phyloP scores from a whole-genome alignment of 495 filamentous ascomycete species.

The Daldinia loculata region DNA sequence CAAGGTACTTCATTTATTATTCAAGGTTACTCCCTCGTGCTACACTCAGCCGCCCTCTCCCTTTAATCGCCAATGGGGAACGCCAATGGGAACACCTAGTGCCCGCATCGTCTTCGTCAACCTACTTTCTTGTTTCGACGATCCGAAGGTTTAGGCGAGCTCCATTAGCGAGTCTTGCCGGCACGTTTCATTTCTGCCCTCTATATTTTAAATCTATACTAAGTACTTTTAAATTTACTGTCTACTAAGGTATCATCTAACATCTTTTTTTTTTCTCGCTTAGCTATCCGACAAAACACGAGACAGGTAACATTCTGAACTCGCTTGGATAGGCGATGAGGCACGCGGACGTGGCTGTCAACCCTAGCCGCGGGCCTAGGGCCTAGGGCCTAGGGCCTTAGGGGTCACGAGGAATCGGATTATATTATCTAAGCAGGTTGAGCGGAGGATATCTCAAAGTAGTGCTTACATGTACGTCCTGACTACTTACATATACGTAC shows the following conservation, averaged over 20 bases:
- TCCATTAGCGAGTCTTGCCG: conserved; percentile 39
- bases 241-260: conserved; percentile 8
- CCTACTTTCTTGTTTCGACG: conserved; percentile 43
- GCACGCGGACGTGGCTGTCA: background rate
- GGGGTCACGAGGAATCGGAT: conserved; percentile 19
- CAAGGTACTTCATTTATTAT: background rate
- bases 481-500: conserved; percentile 3
- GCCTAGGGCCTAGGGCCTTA: conserved; percentile 1
- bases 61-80: conserved; percentile 21
- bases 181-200: conserved; percentile 21
- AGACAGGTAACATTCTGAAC: background rate
- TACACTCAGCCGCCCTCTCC: conserved; percentile 36
- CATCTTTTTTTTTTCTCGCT: conserved; percentile 19
- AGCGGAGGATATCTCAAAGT: conserved; percentile 13
- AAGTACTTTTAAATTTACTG: conserved; percentile 6
- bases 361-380: conserved; percentile 21
- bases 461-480: conserved; percentile 7
- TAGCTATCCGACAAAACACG: conserved; percentile 20
- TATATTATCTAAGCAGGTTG: conserved; percentile 36
- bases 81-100: conserved; percentile 22
- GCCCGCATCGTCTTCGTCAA: conserved; percentile 32
- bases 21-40: conserved; percentile 37
- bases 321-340: background rate
- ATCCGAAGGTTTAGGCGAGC: conserved; percentile 41
- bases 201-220: conserved; percentile 3